Conservation (phyloP, 352 stramenopile species). For the Phytophthora ohioensis region DNA sequence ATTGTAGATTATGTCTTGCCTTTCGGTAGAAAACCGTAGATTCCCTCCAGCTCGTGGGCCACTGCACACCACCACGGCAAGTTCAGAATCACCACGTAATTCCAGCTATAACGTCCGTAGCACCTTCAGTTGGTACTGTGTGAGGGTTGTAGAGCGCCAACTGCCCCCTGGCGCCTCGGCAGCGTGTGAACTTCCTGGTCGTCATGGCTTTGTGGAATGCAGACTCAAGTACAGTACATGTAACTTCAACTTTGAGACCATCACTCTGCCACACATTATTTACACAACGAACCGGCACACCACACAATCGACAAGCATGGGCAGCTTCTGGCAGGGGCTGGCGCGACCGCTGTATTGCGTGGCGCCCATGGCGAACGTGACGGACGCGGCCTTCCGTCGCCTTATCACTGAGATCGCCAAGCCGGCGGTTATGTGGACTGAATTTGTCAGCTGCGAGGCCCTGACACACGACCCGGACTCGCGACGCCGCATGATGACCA, state of each 20-base stretch:
- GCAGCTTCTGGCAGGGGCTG: constrained; percentile 71
- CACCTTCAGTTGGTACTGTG: constrained; percentile 57
- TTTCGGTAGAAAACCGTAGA: constrained; percentile 68
- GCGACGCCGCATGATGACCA: constrained; percentile 78
- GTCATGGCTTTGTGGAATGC: constrained; percentile 20
- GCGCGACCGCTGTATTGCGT: constrained; percentile 81
- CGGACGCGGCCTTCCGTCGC: constrained; percentile 72
- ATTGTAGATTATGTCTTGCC: constrained; percentile 22
- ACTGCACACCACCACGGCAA: constrained; percentile 37
- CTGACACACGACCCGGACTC: constrained; percentile 71
- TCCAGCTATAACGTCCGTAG: background rate
- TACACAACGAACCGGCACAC: constrained; percentile 15
- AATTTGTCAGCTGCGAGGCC: constrained; percentile 89
- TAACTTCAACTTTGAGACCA: constrained; percentile 51
- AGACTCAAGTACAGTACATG: constrained; percentile 2
- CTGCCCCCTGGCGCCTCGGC: constrained; percentile 54
- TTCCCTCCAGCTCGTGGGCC: constrained; percentile 54
- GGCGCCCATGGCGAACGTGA: constrained; percentile 89
- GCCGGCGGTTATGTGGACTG: constrained; percentile 86
- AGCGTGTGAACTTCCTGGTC: constrained; percentile 48
- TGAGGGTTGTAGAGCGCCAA: constrained; percentile 68
- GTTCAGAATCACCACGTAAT: background rate
- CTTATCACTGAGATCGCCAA: constrained; percentile 83
- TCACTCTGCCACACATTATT: constrained; percentile 40
- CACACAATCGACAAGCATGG: constrained; percentile 22